phyloP scores from a whole-genome alignment of 2,329 filamentous ascomycete species.

The Onygenales sp. region DNA sequence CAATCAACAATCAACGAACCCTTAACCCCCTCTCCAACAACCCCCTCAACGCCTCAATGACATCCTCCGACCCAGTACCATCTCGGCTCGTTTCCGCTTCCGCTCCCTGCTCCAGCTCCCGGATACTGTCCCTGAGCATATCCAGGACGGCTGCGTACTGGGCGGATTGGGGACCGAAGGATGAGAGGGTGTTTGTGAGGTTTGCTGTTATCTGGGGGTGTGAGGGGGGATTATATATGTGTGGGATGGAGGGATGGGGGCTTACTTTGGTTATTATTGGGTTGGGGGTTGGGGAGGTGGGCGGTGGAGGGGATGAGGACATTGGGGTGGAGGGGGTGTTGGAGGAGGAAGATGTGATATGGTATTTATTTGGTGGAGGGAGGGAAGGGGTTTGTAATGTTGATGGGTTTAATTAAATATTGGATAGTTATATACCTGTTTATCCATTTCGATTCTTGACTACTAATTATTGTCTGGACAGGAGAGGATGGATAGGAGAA shows the following conservation, averaged over 20 bases:
- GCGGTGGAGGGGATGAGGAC: too few relatives aligned
- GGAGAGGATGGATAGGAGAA: neutral
- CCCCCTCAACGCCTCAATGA: constrained; percentile 3
- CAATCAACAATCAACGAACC: neutral
- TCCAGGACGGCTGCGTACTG: constrained; percentile 29
- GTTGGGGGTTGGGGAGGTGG: too few relatives aligned
- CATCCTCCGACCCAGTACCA: neutral
- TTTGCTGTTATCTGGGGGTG: constrained; percentile 29
- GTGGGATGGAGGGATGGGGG: neutral
- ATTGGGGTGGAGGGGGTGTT: too few relatives aligned
- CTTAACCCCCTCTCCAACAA: constrained; percentile 6
- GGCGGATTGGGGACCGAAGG: constrained; percentile 27
- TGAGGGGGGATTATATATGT: neutral
- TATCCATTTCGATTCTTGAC: neutral
- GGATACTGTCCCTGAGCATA: constrained; percentile 25
- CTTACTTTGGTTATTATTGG: neutral
- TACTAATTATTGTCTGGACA: neutral
- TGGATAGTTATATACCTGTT: neutral
- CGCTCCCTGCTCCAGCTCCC: constrained; percentile 15
- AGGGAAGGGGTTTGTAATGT: neutral
- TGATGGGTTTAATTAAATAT: neutral
- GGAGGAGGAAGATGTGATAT: too few relatives aligned
- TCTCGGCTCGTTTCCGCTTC: neutral
- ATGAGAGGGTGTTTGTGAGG: constrained; percentile 30
- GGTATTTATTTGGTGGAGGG: neutral